A percentile compares a stretch with the other conserved stretches of the same genome.
phyloP scores from a whole-genome alignment of 2,329 filamentous ascomycete genomes.

The Cercospora sojina region DNA sequence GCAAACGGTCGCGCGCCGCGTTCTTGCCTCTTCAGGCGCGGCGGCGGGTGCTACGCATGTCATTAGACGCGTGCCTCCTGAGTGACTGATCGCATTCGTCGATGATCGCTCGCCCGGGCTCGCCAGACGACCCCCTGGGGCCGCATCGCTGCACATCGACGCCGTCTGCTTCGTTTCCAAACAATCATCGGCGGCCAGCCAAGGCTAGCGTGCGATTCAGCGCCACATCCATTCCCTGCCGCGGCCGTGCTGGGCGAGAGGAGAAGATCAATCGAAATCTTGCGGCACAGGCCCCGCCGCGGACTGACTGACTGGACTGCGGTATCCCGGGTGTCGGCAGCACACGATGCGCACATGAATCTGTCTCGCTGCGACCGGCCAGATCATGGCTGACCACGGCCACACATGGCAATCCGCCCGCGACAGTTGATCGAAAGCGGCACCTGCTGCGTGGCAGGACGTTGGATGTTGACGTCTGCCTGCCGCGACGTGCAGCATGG shows the following conservation, averaged over 20 bases:
- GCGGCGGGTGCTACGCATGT: conserved; percentile 7
- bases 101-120: not conserved
- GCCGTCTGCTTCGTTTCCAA: not conserved
- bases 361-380: not conserved
- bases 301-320: not conserved
- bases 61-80: not conserved
- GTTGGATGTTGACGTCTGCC: not conserved
- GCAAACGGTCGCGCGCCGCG: conserved; percentile 11
- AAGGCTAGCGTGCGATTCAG: conserved; percentile 10
- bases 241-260: conserved; percentile 2
- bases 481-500: not conserved
- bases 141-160: not conserved
- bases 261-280: conserved; percentile 12
- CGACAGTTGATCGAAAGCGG: not conserved
- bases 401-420: not conserved
- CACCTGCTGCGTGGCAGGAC: not conserved
- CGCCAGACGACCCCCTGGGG: not conserved
- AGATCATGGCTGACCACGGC: not conserved
- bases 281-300: not conserved
- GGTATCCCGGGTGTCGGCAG: conserved; percentile 14
- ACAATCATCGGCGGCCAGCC: not conserved
- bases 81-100: not conserved
- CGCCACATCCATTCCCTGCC: conserved; percentile 11
- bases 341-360: not conserved
- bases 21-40: not conserved